These are phyloP conservation scores for Phlebopus sp. DNA, from an alignment of 1,284 basidiomycete species.

Conservation along the genomic window DNA sequence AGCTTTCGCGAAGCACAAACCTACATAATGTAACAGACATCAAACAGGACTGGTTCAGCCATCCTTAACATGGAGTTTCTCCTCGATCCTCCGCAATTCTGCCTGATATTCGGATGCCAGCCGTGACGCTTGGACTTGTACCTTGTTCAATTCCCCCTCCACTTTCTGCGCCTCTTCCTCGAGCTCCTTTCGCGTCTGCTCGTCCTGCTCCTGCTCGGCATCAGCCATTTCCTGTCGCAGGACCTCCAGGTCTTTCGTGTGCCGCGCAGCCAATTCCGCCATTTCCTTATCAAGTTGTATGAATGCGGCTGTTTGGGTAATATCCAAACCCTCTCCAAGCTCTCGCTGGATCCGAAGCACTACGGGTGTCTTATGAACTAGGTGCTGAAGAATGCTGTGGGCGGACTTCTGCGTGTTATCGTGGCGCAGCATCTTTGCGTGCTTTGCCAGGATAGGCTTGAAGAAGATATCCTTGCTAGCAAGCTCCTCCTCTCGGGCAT, in stretches of 20 bases:
- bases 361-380: constrained; percentile 33
- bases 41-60: constrained; percentile 15
- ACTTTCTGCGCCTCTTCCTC: constrained; percentile 30
- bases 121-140: constrained; percentile 26
- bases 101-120: constrained; percentile 35
- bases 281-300: constrained; percentile 33
- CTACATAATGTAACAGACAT: constrained; percentile 24
- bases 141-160: constrained; percentile 27
- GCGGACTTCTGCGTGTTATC: constrained; percentile 34
- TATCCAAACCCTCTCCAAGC: constrained; percentile 35
- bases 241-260: constrained; percentile 36
- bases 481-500: constrained; percentile 36
- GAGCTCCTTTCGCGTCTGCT: constrained; percentile 29
- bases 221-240: constrained; percentile 28
- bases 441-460: constrained; percentile 38
- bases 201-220: constrained; percentile 29
- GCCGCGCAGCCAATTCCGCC: constrained; percentile 33
- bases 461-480: constrained; percentile 39
- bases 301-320: constrained; percentile 36
- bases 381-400: constrained; percentile 33
- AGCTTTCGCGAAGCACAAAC: constrained; percentile 14
- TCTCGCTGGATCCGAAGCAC: constrained; percentile 42
- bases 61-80: constrained; percentile 32
- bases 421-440: constrained; percentile 38
- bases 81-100: constrained; percentile 34